These are phyloP conservation scores for Ceratocystis eucalypticola DNA, from an alignment of 2,329 filamentous ascomycete species.

Conservation along the genomic window DNA sequence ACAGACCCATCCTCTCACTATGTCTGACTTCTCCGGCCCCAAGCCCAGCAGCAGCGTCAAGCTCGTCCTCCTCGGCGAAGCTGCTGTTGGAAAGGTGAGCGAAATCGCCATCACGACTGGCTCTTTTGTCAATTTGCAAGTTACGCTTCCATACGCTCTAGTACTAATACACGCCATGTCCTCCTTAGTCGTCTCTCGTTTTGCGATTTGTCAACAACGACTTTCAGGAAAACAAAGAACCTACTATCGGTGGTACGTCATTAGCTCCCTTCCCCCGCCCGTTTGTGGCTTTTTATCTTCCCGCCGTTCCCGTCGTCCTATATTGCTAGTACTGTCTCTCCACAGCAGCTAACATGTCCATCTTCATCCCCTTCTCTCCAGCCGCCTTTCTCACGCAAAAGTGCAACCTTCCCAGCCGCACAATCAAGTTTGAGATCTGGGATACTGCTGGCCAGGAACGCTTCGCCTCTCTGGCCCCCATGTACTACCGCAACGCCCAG, in stretches of 20 bases:
- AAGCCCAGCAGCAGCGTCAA: conserved; percentile 99
- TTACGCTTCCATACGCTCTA: conserved; percentile 27
- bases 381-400: conserved; percentile 98
- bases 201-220: conserved; percentile 99
- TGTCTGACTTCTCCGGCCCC: conserved; percentile 47
- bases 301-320: neutral
- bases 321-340: neutral
- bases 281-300: neutral
- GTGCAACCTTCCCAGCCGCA: conserved; percentile 86
- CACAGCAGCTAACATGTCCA: conserved; percentile 18
- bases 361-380: conserved; percentile 28
- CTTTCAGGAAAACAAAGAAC: conserved; percentile 99
- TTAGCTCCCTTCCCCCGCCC: neutral
- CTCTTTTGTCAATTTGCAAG: neutral
- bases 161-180: conserved; percentile 26
- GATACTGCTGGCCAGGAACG: conserved; percentile 96
- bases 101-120: neutral
- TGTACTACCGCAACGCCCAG: conserved; percentile 99
- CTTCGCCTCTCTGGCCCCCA: conserved; percentile 88
- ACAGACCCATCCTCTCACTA: conserved; percentile 20
- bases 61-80: conserved; percentile 93
- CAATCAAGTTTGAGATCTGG: conserved; percentile 93
- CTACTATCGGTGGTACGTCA: conserved; percentile 82
- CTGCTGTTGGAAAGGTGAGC: conserved; percentile 87
- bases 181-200: conserved; percentile 62